Evolutionary conservation across 805 yeast species (phyloP), one percentile per base, ranked within the genome.

Genomic region (Teunomyces barrocoloradensis): DNA sequence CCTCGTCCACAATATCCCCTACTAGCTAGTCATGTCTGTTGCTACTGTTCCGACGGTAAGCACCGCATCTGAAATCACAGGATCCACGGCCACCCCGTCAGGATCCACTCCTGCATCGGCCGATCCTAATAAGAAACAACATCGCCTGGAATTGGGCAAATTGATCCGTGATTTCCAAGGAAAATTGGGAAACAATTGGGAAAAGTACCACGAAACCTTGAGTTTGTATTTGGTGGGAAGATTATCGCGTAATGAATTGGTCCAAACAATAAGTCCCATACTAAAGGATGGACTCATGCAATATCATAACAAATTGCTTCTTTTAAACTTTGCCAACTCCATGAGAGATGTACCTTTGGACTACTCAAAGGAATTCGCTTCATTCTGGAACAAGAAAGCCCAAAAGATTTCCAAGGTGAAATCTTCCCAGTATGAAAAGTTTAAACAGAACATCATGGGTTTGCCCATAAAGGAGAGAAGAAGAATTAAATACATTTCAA

Each of bases 371-470:
- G 75, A 71, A 44, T 63, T 74, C 45, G 67, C 78, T 21, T 58
- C 67, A 12, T 73, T 73, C 48, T 73, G 78, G 74, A 75, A 73
- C 51, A 82, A 76, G 59, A 67, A 65, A 74, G 80, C 65, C 64
- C 79, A 66, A 59, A 77, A 59, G 54, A 60, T 60, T 58, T 77
- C 55, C 63, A 68, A 77, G 44, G 81, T 80, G 47, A 78, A 75
- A 47, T 76, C 88, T 53, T 63, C 87, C 6, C 96, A 89, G 65
- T 82, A 87, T 61, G 96, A 88, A 57, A 80, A 82, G 53, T 75
- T 94, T 60, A 89, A 91, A 59, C 86, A 82, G 60, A 92, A 89
- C 64, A 86, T 92, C 36, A 79, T 94, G 82, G 85, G 92, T 2
- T 73, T 92, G 54, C 89, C 97, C 0, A 80, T 86, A 1, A 76